Conservation (phyloP, 768 basidiomycete species). For the Tylopilus sp. region DNA sequence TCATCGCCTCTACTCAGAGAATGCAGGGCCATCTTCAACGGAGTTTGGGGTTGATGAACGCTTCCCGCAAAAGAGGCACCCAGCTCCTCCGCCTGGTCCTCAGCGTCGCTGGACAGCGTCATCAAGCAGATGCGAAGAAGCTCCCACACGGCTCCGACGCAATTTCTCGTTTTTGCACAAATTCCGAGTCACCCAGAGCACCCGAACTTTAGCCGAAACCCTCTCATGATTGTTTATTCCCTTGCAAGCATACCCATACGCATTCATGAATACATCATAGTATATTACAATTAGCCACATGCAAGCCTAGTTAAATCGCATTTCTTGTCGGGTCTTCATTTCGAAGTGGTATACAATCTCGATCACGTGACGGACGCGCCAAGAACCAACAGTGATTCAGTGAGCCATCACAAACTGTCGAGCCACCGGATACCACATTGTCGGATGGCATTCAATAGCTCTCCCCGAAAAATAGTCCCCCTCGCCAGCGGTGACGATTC, state of each 20-base stretch:
- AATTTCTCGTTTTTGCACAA: slow-evolving; percentile 37
- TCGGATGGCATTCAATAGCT: slow-evolving; percentile 59
- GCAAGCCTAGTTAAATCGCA: slow-evolving; percentile 11
- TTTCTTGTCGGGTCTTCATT: slow-evolving; percentile 1
- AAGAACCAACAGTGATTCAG: neutral
- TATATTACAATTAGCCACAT: slow-evolving; percentile 1
- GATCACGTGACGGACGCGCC: slow-evolving; percentile 28
- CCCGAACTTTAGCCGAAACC: slow-evolving; percentile 11
- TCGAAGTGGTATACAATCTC: slow-evolving; percentile 12
- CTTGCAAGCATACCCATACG: slow-evolving; percentile 18
- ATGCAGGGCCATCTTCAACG: slow-evolving; percentile 8
- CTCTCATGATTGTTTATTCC: slow-evolving; percentile 10
- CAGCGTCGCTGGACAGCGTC: slow-evolving; percentile 21
- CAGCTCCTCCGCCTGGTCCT: slow-evolving; percentile 16
- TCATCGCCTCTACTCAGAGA: slow-evolving; percentile 19
- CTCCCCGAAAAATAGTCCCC: slow-evolving; percentile 72
- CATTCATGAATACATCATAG: slow-evolving; percentile 8
- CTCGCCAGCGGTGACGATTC: slow-evolving; percentile 66
- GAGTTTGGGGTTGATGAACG: slow-evolving; percentile 24
- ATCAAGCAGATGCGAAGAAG: slow-evolving; percentile 15
- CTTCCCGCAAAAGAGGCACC: slow-evolving; percentile 10
- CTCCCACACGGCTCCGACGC: slow-evolving; percentile 27
- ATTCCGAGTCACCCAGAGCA: slow-evolving; percentile 26
- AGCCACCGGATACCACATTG: slow-evolving; percentile 2
- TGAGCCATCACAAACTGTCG: too few relatives aligned